Base-by-base conservation (phyloP, 768 basidiomycete genomes). In the Rhodotorula sphaerocarpa region DNA sequence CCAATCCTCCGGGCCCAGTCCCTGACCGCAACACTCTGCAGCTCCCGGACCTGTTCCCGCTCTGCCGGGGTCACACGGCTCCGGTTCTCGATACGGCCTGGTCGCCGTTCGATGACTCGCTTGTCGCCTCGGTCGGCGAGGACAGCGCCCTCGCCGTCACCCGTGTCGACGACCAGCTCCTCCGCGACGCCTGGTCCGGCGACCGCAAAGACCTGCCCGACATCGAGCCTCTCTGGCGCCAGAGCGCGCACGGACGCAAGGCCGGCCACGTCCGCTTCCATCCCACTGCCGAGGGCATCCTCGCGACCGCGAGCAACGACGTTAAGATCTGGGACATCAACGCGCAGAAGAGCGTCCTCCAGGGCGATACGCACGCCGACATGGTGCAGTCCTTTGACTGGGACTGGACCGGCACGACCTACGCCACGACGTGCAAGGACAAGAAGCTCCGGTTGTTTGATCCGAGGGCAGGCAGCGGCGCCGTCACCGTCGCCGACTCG, bases 181-280 rank as follows among this genome's bases (percentile, higher is more conserved):
- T 96, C 66, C 87, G 88, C 43, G 87, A 83, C 14, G 72, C 71
- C 20, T 73, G 63, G 61, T 45, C 56, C 2, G 84, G 84, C 36
- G 77, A 78, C 43, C 92, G 93, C 25, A 79, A 80, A 50, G 95
- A 90, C 88, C 82, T 80, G 7, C 86, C 88, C 1, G 90, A 96
- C 76, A 82, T 95, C 59, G 86, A 87, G 66, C 92, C 93, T 18
- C 83, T 90, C n/a, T 78, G 83, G 41, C 83, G 89, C 77, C 84
- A 84, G n/a, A 57, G 39, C 42, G 72, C 70, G 0, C 70, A 71
- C 12, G 80, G 86, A 1, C 84, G 90, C 64, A 95, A 96, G 78
- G 83, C 93, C 63, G 93, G 93, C 0, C 93, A 96, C 72, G 87
- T 95, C 45, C 77, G 87, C 34, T 99, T 89, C 81, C 90, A 97